Evolutionary conservation across 768 basidiomycete species (phyloP).

Genomic region (Lentinula raphanica): DNA sequence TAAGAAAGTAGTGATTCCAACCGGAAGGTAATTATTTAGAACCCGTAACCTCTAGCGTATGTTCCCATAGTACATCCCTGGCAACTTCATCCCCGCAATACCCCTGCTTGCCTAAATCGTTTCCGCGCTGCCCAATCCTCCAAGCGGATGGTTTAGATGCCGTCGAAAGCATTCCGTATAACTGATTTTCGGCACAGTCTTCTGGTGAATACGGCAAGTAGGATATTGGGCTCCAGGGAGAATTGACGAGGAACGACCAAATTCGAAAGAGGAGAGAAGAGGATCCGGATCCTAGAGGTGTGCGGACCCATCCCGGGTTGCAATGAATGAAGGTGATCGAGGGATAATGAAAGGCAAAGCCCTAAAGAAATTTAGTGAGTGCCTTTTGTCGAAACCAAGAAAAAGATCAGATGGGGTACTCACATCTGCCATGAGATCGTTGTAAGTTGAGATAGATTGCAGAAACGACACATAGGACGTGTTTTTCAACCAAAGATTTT

Average conservation of each 20-base stretch:
- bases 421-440: conserved; percentile 32
- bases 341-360: neutral
- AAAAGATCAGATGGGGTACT: neutral
- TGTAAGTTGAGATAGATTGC: conserved; percentile 21
- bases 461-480: conserved; percentile 19
- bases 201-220: neutral
- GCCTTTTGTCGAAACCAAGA: neutral
- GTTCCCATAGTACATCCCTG: conserved; percentile 33
- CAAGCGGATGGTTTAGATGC: neutral
- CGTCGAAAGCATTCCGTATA: neutral
- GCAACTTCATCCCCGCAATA: conserved; percentile 34
- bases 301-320: neutral
- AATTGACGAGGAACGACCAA: neutral
- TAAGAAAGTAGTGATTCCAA: too few relatives aligned
- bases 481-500: conserved; percentile 29
- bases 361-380: neutral
- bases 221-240: neutral
- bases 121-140: conserved; percentile 27
- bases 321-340: neutral
- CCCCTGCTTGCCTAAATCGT: conserved; percentile 25
- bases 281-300: neutral
- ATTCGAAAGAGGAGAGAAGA: neutral
- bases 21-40: too few relatives aligned
- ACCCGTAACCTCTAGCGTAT: conserved; percentile 17
- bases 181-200: neutral